A percentile compares a stretch with the other conserved stretches of the same genome.
Conservation (phyloP, 352 stramenopile genomes). For the Pythium phragmiticola region DNA sequence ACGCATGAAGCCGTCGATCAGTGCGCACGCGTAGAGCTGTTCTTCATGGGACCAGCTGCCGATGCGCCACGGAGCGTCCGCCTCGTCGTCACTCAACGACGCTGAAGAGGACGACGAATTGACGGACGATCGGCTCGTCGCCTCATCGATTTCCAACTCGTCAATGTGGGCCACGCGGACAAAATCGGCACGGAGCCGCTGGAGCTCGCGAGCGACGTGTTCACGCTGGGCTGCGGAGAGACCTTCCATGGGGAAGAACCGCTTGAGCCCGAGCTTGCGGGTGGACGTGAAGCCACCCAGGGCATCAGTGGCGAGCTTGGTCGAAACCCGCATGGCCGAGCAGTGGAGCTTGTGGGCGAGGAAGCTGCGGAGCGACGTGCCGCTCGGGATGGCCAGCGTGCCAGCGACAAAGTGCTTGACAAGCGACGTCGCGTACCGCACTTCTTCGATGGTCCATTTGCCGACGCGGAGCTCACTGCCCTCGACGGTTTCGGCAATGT, state of each 20-base stretch:
- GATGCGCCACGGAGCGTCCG: constrained; percentile 1
- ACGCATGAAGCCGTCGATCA: constrained; percentile 25
- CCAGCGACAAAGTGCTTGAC: constrained; percentile 26
- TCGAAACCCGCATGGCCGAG: constrained; percentile 33
- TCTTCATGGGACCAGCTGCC: constrained; percentile 35
- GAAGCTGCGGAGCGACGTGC: constrained; percentile 27
- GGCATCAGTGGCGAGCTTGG: constrained; percentile 26
- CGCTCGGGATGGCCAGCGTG: constrained; percentile 22
- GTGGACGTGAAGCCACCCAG: constrained; percentile 21
- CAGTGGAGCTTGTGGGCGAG: constrained; percentile 33
- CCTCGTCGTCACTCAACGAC: not conserved
- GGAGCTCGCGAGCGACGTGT: constrained; percentile 7
- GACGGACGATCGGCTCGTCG: not conserved
- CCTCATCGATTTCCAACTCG: not conserved
- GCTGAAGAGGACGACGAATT: not conserved
- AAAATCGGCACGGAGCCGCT: constrained; percentile 9
- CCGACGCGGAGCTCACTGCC: constrained; percentile 18
- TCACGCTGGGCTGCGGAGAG: not conserved
- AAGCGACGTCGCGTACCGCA: constrained; percentile 26
- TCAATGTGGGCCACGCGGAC: not conserved
- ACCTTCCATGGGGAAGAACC: constrained; percentile 21
- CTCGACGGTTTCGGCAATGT: not conserved
- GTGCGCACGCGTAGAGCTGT: constrained; percentile 51
- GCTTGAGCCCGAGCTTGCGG: constrained; percentile 31
- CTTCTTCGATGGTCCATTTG: constrained; percentile 33